Conservation (phyloP, 352 stramenopile species). For the Pythium monospermum region DNA sequence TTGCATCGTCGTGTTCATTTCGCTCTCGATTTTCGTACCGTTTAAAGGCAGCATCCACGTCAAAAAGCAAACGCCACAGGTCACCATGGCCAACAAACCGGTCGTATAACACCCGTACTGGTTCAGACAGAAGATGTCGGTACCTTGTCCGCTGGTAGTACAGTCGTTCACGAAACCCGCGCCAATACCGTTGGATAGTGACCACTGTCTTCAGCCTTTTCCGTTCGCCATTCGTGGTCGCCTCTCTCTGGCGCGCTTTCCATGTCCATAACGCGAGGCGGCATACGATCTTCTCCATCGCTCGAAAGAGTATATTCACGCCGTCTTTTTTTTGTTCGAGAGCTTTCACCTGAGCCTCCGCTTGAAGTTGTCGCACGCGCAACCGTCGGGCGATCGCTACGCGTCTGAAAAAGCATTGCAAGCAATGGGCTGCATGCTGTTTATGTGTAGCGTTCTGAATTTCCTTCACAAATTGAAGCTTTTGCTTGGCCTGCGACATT, state of each 20-base stretch:
- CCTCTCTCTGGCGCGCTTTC: constrained; percentile 22
- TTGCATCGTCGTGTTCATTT: constrained; percentile 37
- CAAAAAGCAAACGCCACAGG: constrained; percentile 55
- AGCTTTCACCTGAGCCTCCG: constrained; percentile 3
- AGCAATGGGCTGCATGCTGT: constrained; percentile 17
- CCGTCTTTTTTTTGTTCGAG: constrained; percentile 7
- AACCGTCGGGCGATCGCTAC: constrained; percentile 11
- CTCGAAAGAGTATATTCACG: background rate
- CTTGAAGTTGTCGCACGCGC: background rate
- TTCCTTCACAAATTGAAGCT: constrained; percentile 23
- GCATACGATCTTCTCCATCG: constrained; percentile 14
- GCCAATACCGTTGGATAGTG: constrained; percentile 45
- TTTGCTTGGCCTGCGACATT: constrained; percentile 28
- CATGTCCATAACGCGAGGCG: constrained; percentile 26
- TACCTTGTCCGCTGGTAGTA: constrained; percentile 38
- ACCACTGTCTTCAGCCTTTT: constrained; percentile 25
- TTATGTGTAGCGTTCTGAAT: constrained; percentile 16
- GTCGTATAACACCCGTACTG: constrained; percentile 39
- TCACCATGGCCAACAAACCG: constrained; percentile 44
- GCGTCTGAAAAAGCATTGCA: constrained; percentile 29
- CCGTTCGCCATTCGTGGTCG: constrained; percentile 20
- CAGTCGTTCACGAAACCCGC: constrained; percentile 41
- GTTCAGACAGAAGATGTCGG: constrained; percentile 29
- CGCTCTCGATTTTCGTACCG: constrained; percentile 38
- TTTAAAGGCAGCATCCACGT: constrained; percentile 56